phyloP scores from a whole-genome alignment of 2,329 filamentous ascomycete genomes.

The Colletotrichum acutatum region DNA sequence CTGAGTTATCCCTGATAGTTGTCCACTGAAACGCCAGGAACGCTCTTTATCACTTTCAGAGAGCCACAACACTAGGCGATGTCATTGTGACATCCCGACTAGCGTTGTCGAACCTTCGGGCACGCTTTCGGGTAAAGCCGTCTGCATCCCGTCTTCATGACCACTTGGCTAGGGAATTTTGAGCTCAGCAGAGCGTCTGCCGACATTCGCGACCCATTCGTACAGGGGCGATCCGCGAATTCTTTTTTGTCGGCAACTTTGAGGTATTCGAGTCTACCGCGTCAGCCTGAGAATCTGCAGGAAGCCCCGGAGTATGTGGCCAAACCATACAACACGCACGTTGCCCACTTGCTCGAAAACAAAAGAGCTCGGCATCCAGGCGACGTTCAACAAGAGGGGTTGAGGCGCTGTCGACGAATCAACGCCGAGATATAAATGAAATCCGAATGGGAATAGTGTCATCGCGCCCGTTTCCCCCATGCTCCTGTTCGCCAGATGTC shows the following conservation, averaged over 20 bases:
- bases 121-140: conserved; percentile 12
- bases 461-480: not conserved
- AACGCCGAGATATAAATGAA: not conserved
- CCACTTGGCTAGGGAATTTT: not conserved
- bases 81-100: not conserved
- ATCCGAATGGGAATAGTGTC: not conserved
- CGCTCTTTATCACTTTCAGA: not conserved
- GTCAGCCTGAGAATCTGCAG: not conserved
- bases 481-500: not conserved
- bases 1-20: not conserved
- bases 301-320: not conserved
- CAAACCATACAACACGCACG: not conserved
- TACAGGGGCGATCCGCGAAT: not conserved
- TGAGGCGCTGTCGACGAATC: not conserved
- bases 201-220: not conserved
- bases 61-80: not conserved
- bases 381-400: not conserved
- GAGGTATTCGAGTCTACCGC: not conserved
- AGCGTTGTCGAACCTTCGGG: conserved; percentile 9
- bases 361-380: not conserved
- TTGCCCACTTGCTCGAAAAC: not conserved
- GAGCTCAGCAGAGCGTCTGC: not conserved
- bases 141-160: not conserved
- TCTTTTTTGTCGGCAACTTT: not conserved
- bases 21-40: not conserved